phyloP scores from a whole-genome alignment of 495 filamentous ascomycete genomes.

The Xanthoparmelia taractica region DNA sequence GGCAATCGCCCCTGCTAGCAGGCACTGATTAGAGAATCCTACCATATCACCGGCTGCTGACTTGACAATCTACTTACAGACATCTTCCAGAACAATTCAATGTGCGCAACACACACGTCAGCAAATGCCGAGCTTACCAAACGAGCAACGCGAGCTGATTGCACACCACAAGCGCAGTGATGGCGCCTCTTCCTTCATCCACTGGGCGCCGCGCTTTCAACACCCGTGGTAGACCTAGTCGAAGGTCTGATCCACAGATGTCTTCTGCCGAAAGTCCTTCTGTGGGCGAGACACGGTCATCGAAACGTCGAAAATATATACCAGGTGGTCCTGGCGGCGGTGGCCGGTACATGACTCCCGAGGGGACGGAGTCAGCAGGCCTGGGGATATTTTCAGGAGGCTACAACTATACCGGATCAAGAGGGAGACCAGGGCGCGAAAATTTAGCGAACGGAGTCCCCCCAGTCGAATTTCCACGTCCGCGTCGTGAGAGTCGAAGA shows the following conservation, averaged over 20 bases:
- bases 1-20: not conserved
- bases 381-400: slow-evolving; percentile 40
- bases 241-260: slow-evolving; percentile 32
- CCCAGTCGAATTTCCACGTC: slow-evolving; percentile 38
- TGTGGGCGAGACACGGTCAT: slow-evolving; percentile 33
- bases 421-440: slow-evolving; percentile 36
- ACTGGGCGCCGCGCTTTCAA: slow-evolving; percentile 33
- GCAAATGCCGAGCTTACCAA: slow-evolving; percentile 14
- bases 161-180: slow-evolving; percentile 17
- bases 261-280: slow-evolving; percentile 37
- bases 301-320: slow-evolving; percentile 54
- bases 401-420: slow-evolving; percentile 38
- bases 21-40: slow-evolving; percentile 1
- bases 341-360: slow-evolving; percentile 63
- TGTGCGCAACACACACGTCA: slow-evolving; percentile 1
- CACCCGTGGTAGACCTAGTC: slow-evolving; percentile 31
- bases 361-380: slow-evolving; percentile 46
- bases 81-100: not conserved
- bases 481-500: slow-evolving; percentile 27
- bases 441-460: slow-evolving; percentile 33
- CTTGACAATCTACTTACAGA: not conserved
- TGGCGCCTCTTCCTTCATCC: slow-evolving; percentile 34
- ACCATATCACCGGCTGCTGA: not conserved
- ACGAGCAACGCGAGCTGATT: slow-evolving; percentile 16
- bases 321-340: slow-evolving; percentile 76